A percentile compares a stretch with the other conserved stretches of the same genome.
Evolutionary conservation across 768 basidiomycete genomes (phyloP).

Genomic region (Lentinus brumalis): DNA sequence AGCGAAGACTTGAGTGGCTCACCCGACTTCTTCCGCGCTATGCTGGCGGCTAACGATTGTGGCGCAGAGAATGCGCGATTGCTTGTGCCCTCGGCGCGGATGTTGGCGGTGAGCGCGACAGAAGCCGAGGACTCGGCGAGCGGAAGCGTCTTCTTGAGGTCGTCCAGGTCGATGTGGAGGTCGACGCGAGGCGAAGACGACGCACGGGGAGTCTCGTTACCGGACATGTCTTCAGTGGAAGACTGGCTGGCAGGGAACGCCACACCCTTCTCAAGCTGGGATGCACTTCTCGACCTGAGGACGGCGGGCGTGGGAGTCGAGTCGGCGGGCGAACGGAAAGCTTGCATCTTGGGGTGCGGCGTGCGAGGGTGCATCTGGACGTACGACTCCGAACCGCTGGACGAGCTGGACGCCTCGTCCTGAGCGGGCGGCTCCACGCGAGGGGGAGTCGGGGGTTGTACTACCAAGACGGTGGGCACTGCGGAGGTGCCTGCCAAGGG

Average conservation of each 20-base stretch:
- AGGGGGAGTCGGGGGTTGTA: slow-evolving; percentile 31
- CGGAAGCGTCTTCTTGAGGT: background rate
- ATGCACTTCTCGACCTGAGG: slow-evolving; percentile 22
- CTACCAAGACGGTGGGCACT: slow-evolving; percentile 22
- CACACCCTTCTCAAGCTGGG: slow-evolving; percentile 1
- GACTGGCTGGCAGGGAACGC: slow-evolving; percentile 12
- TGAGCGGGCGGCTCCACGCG: slow-evolving; percentile 2
- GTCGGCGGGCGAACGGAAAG: slow-evolving; percentile 39
- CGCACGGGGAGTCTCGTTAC: slow-evolving; percentile 22
- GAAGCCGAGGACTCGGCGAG: no score
- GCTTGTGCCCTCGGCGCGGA: background rate
- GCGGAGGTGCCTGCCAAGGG: slow-evolving; percentile 20
- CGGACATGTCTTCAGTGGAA: slow-evolving; percentile 3
- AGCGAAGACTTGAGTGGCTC: slow-evolving; percentile 91
- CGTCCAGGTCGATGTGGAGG: slow-evolving; percentile 10
- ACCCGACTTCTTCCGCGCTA: slow-evolving; percentile 91
- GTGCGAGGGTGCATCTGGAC: slow-evolving; percentile 27
- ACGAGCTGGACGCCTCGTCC: slow-evolving; percentile 16
- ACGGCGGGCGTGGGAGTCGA: slow-evolving; percentile 47
- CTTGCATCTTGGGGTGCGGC: slow-evolving; percentile 31
- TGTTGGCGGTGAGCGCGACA: background rate
- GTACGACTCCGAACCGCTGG: slow-evolving; percentile 20
- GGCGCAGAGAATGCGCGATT: slow-evolving; percentile 17
- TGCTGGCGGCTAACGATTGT: slow-evolving; percentile 35
- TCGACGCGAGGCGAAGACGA: background rate